A percentile compares a stretch with the other conserved stretches of the same genome.
phyloP scores from a whole-genome alignment of 176 grass and related monocot genomes.

The Raddia distichophylla region DNA sequence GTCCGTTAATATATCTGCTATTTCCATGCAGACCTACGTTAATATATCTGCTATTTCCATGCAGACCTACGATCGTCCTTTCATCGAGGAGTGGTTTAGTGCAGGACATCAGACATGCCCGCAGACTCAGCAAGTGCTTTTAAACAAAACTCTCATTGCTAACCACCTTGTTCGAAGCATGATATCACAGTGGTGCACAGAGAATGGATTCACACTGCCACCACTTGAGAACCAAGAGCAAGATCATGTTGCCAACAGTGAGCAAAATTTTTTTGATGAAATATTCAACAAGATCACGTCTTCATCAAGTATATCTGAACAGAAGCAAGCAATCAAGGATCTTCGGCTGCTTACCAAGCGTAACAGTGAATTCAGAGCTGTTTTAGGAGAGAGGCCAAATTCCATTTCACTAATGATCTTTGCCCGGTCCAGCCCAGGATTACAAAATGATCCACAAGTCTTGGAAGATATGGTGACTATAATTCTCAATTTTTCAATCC shows the following conservation, averaged over 20 bases:
- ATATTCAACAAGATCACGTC: conserved; percentile 70
- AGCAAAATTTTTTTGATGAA: conserved; percentile 50
- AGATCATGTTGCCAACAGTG: conserved; percentile 49
- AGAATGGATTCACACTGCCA: conserved; percentile 55
- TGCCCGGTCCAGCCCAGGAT: conserved; percentile 50
- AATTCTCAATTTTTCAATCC: conserved; percentile 85
- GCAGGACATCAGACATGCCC: conserved; percentile 68
- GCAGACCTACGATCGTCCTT: conserved; percentile 81
- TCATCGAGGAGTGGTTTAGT: conserved; percentile 73
- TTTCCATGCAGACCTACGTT: conserved; percentile 74
- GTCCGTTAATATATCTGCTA: conserved; percentile 6
- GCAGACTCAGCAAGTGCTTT: conserved; percentile 65
- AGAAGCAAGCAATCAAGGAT: conserved; percentile 69
- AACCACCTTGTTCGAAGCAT: conserved; percentile 66
- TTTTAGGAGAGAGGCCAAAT: conserved; percentile 70
- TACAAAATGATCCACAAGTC: conserved; percentile 63
- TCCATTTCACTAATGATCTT: conserved; percentile 65
- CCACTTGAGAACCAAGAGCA: conserved; percentile 43
- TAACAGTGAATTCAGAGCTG: conserved; percentile 67
- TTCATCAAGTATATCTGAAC: conserved; percentile 40
- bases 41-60: conserved; percentile 32
- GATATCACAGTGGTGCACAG: conserved; percentile 71
- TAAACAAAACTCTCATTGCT: conserved; percentile 54
- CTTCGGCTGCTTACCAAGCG: conserved; percentile 68
- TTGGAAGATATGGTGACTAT: conserved; percentile 78